Evolutionary conservation across 306 rosid genomes (phyloP).

Genomic region (Benincasa hispida): DNA sequence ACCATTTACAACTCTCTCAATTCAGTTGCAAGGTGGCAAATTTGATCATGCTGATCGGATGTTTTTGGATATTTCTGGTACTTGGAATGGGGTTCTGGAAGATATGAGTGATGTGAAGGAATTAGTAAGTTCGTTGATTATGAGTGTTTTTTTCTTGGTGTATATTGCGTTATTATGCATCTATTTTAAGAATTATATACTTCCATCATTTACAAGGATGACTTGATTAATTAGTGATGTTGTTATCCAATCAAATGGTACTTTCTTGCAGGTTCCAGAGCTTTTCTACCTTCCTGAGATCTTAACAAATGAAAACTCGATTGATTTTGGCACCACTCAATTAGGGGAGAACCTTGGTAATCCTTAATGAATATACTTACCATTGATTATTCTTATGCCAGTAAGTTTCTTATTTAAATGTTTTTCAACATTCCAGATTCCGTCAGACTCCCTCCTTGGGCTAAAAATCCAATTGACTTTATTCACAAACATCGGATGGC

Average conservation of each 20-base stretch:
- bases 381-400: not conserved
- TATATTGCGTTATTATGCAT: not conserved
- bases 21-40: conserved; percentile 94
- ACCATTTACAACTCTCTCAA: conserved; percentile 90
- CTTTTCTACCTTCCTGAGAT: conserved; percentile 91
- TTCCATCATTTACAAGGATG: conserved; percentile 5
- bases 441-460: conserved; percentile 91
- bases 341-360: conserved; percentile 84
- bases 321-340: conserved; percentile 95
- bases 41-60: conserved; percentile 98
- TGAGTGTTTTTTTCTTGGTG: conserved; percentile 8
- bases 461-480: conserved; percentile 81
- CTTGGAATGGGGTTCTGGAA: conserved; percentile 94
- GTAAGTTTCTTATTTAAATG: conserved; percentile 16
- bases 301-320: conserved; percentile 79
- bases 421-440: conserved; percentile 37
- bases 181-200: conserved; percentile 9
- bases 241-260: not conserved
- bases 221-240: not conserved
- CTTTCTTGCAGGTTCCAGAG: conserved; percentile 74
- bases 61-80: conserved; percentile 83
- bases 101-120: conserved; percentile 99
- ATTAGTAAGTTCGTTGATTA: conserved; percentile 46
- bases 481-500: conserved; percentile 94
- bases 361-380: conserved; percentile 16